A percentile compares a stretch with the other conserved stretches of the same genome.
Evolutionary conservation across 1,284 basidiomycete species (phyloP).

Genomic region (Leccinum colubrinum): DNA sequence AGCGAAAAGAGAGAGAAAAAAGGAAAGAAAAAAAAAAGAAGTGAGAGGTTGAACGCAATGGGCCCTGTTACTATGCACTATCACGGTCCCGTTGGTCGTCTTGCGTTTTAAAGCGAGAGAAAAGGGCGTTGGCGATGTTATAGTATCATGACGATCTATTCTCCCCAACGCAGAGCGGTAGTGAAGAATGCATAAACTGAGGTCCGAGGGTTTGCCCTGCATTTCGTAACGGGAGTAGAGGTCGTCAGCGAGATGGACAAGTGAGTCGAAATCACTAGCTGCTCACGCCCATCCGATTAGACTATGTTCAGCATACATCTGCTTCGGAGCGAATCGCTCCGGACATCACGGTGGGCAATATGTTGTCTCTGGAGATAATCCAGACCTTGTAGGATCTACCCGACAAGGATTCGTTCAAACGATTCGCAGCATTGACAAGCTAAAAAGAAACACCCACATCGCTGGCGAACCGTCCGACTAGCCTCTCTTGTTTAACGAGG

Average conservation of each 20-base stretch:
- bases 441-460: slow-evolving; percentile 53
- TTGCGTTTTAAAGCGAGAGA: too few relatives aligned
- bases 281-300: slow-evolving; percentile 22
- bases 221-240: slow-evolving; percentile 24
- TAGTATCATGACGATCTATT: slow-evolving; percentile 20
- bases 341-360: slow-evolving; percentile 76
- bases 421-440: background rate
- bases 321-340: slow-evolving; percentile 49
- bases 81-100: too few relatives aligned
- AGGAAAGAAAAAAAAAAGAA: too few relatives aligned
- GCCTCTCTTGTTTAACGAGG: slow-evolving; percentile 58
- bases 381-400: slow-evolving; percentile 60
- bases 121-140: too few relatives aligned
- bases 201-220: slow-evolving; percentile 15
- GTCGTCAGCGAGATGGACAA: slow-evolving; percentile 28
- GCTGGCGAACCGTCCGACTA: slow-evolving; percentile 65
- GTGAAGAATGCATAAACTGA: slow-evolving; percentile 28
- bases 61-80: too few relatives aligned
- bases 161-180: slow-evolving; percentile 28
- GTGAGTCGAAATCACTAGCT: slow-evolving; percentile 18
- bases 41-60: too few relatives aligned
- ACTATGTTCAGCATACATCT: background rate
- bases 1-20: too few relatives aligned
- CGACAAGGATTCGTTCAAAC: background rate
- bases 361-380: slow-evolving; percentile 58